These are phyloP conservation scores for Dendrobium huoshanense DNA, from an alignment of 106 monocot genomes.

Conservation along the genomic window DNA sequence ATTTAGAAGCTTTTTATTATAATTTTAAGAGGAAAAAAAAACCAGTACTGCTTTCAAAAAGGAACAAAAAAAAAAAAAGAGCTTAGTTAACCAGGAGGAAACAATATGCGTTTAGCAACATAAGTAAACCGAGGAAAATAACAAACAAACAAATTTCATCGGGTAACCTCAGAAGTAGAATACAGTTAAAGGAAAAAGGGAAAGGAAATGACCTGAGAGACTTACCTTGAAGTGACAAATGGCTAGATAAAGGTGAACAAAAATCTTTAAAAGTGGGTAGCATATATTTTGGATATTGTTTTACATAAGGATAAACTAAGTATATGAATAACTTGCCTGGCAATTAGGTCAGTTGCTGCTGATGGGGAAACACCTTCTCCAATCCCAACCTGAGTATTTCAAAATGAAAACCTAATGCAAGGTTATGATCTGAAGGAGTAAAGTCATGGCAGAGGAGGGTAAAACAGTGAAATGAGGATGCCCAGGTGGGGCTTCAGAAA, in stretches of 20 bases:
- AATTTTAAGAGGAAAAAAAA: not conserved
- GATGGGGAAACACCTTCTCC: slow-evolving; percentile 99
- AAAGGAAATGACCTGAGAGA: not conserved
- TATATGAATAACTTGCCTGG: slow-evolving; percentile 48
- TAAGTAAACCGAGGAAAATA: not conserved
- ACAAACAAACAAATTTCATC: not conserved
- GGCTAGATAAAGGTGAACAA: not conserved
- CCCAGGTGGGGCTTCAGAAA: too few relatives aligned
- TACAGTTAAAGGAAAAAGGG: not conserved
- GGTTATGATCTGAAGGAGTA: not conserved
- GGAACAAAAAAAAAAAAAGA: not conserved
- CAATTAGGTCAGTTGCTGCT: slow-evolving; percentile 95
- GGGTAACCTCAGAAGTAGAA: too few relatives aligned
- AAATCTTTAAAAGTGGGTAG: not conserved
- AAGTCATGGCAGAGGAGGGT: not conserved
- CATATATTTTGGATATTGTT: too few relatives aligned
- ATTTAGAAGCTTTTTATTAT: not conserved
- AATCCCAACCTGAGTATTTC: slow-evolving; percentile 73
- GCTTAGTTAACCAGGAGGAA: not conserved
- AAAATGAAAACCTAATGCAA: slow-evolving; percentile 12
- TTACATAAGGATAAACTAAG: too few relatives aligned
- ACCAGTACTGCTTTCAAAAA: not conserved
- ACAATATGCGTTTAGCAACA: not conserved
- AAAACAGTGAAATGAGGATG: not conserved
- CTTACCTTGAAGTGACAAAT: not conserved